Percentiles rank a stretch among this genome's conserved stretches.
phyloP scores from a whole-genome alignment of 495 filamentous ascomycete genomes.

The Mytilinidion resinicola region DNA sequence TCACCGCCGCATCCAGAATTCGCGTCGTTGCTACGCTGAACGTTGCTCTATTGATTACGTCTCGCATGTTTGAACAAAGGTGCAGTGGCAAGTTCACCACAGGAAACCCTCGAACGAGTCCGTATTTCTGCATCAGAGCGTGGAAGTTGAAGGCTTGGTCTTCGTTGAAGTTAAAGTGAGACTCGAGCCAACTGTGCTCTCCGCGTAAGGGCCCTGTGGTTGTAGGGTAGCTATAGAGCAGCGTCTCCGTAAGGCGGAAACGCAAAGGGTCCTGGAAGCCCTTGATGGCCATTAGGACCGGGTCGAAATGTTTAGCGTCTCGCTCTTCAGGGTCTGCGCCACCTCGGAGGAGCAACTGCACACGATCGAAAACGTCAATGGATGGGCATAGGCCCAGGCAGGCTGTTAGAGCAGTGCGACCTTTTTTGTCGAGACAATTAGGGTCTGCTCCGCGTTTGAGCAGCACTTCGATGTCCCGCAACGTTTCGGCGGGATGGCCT shows the following conservation, averaged over 20 bases:
- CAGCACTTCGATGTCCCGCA: conserved; percentile 19
- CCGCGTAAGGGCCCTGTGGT: too few species aligned
- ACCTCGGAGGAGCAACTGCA: conserved; percentile 10
- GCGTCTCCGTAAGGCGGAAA: conserved; percentile 9
- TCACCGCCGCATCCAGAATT: too few species aligned
- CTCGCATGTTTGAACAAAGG: too few species aligned
- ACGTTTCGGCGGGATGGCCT: conserved; percentile 18
- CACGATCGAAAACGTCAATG: conserved; percentile 12
- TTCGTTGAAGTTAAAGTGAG: too few species aligned
- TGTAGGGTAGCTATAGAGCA: not conserved
- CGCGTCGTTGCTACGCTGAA: too few species aligned
- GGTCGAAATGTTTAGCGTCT: not conserved
- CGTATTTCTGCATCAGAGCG: too few species aligned
- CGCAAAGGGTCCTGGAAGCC: conserved; percentile 9
- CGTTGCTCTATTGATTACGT: too few species aligned
- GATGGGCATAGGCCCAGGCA: conserved; percentile 17
- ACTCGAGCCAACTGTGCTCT: too few species aligned
- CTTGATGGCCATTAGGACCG: conserved; percentile 11
- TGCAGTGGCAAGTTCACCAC: too few species aligned
- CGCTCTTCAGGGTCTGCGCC: conserved; percentile 9
- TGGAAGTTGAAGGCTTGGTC: too few species aligned
- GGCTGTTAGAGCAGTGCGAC: conserved; percentile 4
- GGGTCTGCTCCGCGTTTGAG: conserved; percentile 18
- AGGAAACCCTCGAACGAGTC: too few species aligned
- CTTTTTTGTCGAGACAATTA: not conserved